Evolutionary conservation across 1,284 basidiomycete genomes (phyloP).

Genomic region (Malassezia obtusa): DNA sequence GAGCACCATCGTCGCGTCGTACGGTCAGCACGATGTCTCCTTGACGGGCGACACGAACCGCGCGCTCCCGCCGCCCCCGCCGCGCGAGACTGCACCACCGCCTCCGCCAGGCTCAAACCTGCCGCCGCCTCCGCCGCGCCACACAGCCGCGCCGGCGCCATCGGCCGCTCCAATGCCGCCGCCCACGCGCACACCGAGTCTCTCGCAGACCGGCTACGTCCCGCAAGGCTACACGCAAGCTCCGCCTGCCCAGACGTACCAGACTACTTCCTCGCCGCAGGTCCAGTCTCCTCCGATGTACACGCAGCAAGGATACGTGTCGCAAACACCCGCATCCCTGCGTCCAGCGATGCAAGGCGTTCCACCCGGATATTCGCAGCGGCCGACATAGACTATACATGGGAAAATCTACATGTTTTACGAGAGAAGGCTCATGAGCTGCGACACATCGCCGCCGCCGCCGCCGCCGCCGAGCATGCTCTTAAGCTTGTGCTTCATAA

Average conservation of each 20-base stretch:
- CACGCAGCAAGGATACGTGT: no score
- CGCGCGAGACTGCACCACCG: neutral
- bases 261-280: no score
- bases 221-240: neutral
- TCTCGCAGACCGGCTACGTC: neutral
- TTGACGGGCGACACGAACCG: neutral
- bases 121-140: conserved; percentile 10
- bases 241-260: neutral
- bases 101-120: neutral
- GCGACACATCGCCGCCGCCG: neutral
- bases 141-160: neutral
- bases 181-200: neutral
- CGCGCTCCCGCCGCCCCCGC: neutral
- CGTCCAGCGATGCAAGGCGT: no score
- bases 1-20: conserved; percentile 5
- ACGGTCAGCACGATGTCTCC: neutral
- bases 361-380: no score
- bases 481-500: conserved; percentile 17
- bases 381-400: neutral
- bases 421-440: conserved; percentile 6
- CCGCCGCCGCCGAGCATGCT: conserved; percentile 8
- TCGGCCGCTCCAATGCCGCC: neutral
- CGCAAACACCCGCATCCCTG: no score
- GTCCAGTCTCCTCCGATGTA: no score
- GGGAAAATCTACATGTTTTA: neutral